Evolutionary conservation across 2,329 filamentous ascomycete genomes (phyloP), one percentile per base, ranked within the genome.

Genomic region (Colletotrichum costaricense): DNA sequence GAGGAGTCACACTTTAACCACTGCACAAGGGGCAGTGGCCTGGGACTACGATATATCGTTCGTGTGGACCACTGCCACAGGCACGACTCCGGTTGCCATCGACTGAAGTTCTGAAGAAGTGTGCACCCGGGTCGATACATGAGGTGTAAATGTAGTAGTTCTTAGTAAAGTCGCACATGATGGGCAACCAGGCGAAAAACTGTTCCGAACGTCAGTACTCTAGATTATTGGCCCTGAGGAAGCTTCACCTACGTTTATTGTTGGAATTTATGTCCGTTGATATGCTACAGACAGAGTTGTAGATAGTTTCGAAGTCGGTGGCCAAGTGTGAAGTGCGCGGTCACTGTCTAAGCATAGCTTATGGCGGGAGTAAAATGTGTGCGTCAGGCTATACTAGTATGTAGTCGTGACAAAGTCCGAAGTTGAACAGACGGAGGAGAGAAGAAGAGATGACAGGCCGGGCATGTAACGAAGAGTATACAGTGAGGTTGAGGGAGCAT

Each of bases 71-170:
- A 69, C 88, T 86, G 6, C 88, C 79, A 77, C 93, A 95, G 38
- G 88, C 85, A 38, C 86, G 82, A 71, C 90, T 87, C 75, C 86
- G 87, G 79, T 86, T 89, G 69, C 92, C 92, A 77, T 95, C 93
- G 65, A 92, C 86, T 1, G 90, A 90, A 2, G 91, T 94, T 75
- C 89, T 87, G 81, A 93, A 92, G 82, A 94, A 94, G 81, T 95
- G 93, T 19, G 89, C 86, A 54, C 90, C 90, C 0, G 92, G 93
- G 78, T 94, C 91, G 69, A 88, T 82, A 79, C 93, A 95, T 56
- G 89, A 87, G 70, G 91, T 91, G 84, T 94, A 94, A 81, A 95
- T 92, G 83, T 94, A 94, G 81, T 92, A 94, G 82, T 94, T 94
- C 78, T 93, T 93, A 78, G 91, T 93, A 79, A 92, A 93, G 80